Evolutionary conservation across 192 early-diverging fungal genomes (phyloP).

Genomic region (Chytriomyces hyalinus): DNA sequence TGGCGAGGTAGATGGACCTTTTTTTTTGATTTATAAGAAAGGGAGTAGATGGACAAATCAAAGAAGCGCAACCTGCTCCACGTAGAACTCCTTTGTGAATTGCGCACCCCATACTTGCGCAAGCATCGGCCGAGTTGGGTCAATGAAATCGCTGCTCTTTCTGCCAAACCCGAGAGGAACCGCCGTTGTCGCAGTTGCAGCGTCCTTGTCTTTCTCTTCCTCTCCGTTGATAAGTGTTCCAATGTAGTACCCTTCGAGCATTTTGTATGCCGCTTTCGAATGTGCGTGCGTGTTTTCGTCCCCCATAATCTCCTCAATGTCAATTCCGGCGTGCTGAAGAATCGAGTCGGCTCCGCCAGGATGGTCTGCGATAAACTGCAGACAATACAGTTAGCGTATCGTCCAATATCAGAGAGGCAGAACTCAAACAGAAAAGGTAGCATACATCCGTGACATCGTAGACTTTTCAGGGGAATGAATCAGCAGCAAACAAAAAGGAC

Average conservation of each 20-base stretch:
- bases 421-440: not conserved
- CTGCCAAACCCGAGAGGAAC: slow-evolving; percentile 52
- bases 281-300: slow-evolving; percentile 79
- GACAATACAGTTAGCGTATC: too few species aligned
- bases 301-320: slow-evolving; percentile 80
- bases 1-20: slow-evolving; percentile 87
- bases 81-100: slow-evolving; percentile 83
- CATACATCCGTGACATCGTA: slow-evolving; percentile 26
- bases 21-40: too few species aligned
- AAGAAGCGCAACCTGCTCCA: slow-evolving; percentile 61
- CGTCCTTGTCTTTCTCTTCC: slow-evolving; percentile 38
- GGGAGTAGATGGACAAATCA: too few species aligned
- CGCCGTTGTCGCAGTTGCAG: slow-evolving; percentile 33
- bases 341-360: slow-evolving; percentile 92
- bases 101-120: slow-evolving; percentile 75
- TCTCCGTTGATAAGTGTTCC: slow-evolving; percentile 51
- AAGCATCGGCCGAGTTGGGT: slow-evolving; percentile 80
- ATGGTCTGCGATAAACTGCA: slow-evolving; percentile 82
- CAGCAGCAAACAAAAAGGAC: too few species aligned
- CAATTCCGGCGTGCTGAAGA: slow-evolving; percentile 84
- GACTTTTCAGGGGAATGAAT: slow-evolving; percentile 10
- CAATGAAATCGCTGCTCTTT: slow-evolving; percentile 73
- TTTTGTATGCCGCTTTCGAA: slow-evolving; percentile 82
- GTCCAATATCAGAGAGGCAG: not conserved
- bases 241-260: slow-evolving; percentile 83